phyloP scores from a whole-genome alignment of 805 yeast genomes.

The Spathaspora girioi region DNA sequence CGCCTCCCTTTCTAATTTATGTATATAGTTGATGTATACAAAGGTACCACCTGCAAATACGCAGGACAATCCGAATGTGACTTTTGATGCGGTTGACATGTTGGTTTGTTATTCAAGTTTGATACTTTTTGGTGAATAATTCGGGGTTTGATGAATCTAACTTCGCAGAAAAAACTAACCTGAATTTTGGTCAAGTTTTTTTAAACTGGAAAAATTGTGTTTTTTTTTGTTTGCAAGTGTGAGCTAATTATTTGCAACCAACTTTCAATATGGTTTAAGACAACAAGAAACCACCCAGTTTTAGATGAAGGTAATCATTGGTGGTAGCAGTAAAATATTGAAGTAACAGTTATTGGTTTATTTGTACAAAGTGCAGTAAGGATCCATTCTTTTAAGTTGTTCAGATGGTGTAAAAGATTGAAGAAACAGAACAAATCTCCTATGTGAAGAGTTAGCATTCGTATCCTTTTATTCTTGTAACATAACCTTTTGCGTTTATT shows the following conservation, averaged over 20 bases:
- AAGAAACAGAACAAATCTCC: background rate
- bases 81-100: slow-evolving; percentile 80
- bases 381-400: no score
- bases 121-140: background rate
- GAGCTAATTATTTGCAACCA: background rate
- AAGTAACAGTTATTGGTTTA: no score
- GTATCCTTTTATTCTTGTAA: no score
- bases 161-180: background rate
- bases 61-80: slow-evolving; percentile 62
- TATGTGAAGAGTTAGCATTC: background rate
- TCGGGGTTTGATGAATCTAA: background rate
- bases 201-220: background rate
- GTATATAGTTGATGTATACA: slow-evolving; percentile 66
- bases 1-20: slow-evolving; percentile 65
- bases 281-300: background rate
- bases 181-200: background rate
- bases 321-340: no score
- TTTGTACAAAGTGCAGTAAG: background rate
- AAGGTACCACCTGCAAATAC: slow-evolving; percentile 56
- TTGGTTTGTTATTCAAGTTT: background rate
- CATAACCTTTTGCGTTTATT: no score
- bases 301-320: no score
- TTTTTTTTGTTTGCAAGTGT: background rate
- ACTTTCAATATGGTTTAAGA: background rate
- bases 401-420: background rate